Conservation (phyloP, 78 protist genomes). For the Dictyostelium capitatum region DNA sequence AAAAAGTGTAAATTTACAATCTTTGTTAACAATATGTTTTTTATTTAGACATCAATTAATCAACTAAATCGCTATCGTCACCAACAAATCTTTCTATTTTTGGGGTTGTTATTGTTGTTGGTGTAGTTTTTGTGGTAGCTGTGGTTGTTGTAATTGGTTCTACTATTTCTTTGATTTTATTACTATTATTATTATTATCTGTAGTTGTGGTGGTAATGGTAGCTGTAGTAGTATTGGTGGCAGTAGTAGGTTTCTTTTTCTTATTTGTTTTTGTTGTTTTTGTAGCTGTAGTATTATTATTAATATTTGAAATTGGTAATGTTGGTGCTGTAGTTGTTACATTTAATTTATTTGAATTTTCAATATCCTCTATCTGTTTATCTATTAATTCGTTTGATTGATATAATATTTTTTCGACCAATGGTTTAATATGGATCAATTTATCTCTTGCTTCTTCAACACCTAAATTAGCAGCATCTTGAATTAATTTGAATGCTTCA, state of each 20-base stretch:
- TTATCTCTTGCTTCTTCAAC: constrained; percentile 8
- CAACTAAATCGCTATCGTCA: constrained; percentile 1
- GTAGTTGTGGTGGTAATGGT: neutral
- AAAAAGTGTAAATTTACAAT: no score
- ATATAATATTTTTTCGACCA: neutral
- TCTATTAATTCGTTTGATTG: constrained; percentile 7
- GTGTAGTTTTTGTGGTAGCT: no score
- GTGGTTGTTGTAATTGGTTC: neutral
- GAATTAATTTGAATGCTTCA: neutral
- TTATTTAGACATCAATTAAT: no score
- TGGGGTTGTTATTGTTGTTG: neutral
- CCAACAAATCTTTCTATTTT: neutral
- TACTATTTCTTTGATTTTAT: neutral
- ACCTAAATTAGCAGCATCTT: constrained; percentile 9
- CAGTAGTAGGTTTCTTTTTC: no score
- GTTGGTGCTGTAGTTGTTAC: no score
- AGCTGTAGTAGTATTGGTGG: neutral
- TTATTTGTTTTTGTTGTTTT: no score
- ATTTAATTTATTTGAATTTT: neutral
- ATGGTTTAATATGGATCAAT: neutral
- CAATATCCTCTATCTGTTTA: neutral
- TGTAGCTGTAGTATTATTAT: neutral
- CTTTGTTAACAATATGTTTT: no score
- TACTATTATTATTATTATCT: neutral
- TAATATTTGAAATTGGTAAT: neutral